Conservation (phyloP, 176 grass and related monocot genomes). For the Areca catechu region DNA sequence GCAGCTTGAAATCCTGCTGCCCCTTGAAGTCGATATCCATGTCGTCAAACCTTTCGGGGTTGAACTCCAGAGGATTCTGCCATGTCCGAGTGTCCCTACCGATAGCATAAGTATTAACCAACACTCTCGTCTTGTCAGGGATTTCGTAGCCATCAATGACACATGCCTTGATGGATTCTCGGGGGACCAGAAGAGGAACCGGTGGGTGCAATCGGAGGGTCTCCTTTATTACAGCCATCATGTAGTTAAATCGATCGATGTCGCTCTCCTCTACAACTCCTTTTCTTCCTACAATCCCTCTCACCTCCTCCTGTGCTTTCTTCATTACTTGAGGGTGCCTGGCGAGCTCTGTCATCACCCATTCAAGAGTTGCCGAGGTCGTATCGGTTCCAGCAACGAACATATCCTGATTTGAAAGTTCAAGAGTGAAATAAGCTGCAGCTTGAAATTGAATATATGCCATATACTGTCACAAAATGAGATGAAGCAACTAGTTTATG, state of each 20-base stretch:
- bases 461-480: too few relatives aligned
- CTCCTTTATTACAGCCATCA: slow-evolving; percentile 36
- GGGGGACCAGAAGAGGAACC: slow-evolving; percentile 23
- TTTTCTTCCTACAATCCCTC: slow-evolving; percentile 18
- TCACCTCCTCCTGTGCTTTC: slow-evolving; percentile 35
- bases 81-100: slow-evolving; percentile 33
- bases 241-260: slow-evolving; percentile 16
- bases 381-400: slow-evolving; percentile 35
- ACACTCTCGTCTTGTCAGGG: slow-evolving; percentile 28
- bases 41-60: slow-evolving; percentile 32
- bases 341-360: slow-evolving; percentile 31
- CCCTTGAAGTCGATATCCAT: slow-evolving; percentile 31
- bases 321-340: slow-evolving; percentile 11
- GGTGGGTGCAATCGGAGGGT: slow-evolving; percentile 36
- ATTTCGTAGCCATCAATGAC: slow-evolving; percentile 38
- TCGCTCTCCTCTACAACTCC: slow-evolving; percentile 26
- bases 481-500: too few relatives aligned
- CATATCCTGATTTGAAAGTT: slow-evolving; percentile 21
- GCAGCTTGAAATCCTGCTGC: slow-evolving; percentile 30
- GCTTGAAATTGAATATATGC: too few relatives aligned
- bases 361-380: slow-evolving; percentile 20
- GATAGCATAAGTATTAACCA: slow-evolving; percentile 48
- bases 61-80: slow-evolving; percentile 30
- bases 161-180: slow-evolving; percentile 22
- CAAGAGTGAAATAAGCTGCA: too few relatives aligned